A percentile compares a stretch with the other conserved stretches of the same genome.
These are phyloP conservation scores for Ophiostoma angusticollis DNA, from an alignment of 2,329 filamentous ascomycete genomes.

Conservation along the genomic window DNA sequence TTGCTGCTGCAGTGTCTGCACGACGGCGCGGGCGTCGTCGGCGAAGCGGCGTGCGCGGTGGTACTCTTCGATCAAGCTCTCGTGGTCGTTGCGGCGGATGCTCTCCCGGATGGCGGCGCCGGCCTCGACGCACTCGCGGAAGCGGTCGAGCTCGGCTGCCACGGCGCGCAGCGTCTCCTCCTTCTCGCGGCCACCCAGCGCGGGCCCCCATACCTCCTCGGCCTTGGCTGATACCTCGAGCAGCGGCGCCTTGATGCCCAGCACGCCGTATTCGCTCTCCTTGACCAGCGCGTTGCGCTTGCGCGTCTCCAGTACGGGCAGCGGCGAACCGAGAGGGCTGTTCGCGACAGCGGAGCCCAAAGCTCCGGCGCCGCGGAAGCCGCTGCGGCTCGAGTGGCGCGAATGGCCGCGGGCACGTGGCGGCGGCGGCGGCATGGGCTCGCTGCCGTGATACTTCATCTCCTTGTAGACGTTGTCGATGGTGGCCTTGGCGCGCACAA, in stretches of 20 bases:
- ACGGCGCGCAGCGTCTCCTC: slow-evolving; percentile 77
- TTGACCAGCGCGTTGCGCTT: slow-evolving; percentile 87
- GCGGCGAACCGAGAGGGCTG: too few species aligned
- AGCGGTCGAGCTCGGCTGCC: slow-evolving; percentile 60
- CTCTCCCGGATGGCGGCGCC: slow-evolving; percentile 66
- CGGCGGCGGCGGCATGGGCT: slow-evolving; percentile 26
- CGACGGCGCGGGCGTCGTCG: slow-evolving; percentile 61
- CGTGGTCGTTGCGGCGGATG: slow-evolving; percentile 85
- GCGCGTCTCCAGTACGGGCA: slow-evolving; percentile 17
- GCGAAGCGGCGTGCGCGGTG: slow-evolving; percentile 68
- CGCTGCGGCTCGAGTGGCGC: slow-evolving; percentile 54
- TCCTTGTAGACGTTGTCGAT: slow-evolving; percentile 98
- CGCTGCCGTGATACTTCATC: slow-evolving; percentile 65
- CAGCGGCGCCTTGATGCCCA: slow-evolving; percentile 77
- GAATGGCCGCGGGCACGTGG: slow-evolving; percentile 40
- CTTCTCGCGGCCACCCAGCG: slow-evolving; percentile 78
- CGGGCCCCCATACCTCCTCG: slow-evolving; percentile 94
- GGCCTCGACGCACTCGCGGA: slow-evolving; percentile 71
- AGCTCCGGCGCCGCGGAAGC: slow-evolving; percentile 50
- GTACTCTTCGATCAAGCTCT: slow-evolving; percentile 76
- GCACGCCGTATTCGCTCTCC: slow-evolving; percentile 81
- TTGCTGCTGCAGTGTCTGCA: slow-evolving; percentile 30
- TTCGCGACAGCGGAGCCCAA: too few species aligned
- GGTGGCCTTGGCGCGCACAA: slow-evolving; percentile 91
- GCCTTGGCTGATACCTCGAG: slow-evolving; percentile 87